A percentile compares a stretch with the other conserved stretches of the same genome.
phyloP scores from a whole-genome alignment of 441 rosid species.

The Corymbia calophylla region DNA sequence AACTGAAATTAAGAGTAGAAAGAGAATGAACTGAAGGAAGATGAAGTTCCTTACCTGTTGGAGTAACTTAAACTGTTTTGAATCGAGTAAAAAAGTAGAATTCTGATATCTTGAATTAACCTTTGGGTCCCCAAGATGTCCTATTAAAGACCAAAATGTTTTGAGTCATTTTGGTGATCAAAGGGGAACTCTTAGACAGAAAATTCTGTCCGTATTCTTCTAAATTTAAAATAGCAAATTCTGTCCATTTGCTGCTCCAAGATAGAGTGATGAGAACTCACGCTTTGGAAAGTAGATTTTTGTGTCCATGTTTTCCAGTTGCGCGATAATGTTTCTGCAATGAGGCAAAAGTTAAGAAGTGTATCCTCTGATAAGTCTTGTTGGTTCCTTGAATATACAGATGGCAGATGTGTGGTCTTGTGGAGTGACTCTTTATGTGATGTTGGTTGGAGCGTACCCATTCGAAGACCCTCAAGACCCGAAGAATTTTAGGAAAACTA shows the following conservation, averaged over 20 bases:
- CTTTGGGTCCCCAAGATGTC: not conserved
- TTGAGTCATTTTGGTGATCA: not conserved
- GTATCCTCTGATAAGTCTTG: not conserved
- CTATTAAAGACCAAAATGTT: not conserved
- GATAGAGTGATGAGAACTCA: not conserved
- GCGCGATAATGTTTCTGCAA: not conserved
- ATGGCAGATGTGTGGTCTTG: conserved; percentile 6
- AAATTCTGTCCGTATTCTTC: not conserved
- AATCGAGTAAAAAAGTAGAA: not conserved
- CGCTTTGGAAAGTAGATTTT: not conserved
- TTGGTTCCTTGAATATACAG: not conserved
- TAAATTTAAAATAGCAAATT: not conserved
- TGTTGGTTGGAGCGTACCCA: not conserved
- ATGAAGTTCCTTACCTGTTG: not conserved
- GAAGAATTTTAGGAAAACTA: conserved; percentile 3
- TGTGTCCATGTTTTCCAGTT: not conserved
- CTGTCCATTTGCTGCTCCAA: not conserved
- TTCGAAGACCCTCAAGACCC: conserved; percentile 9
- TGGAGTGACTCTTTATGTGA: conserved; percentile 8
- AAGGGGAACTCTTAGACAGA: not conserved
- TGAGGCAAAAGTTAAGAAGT: not conserved
- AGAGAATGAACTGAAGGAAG: not conserved
- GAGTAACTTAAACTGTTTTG: not conserved
- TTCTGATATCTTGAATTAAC: not conserved
- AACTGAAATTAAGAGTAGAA: not conserved